Evolutionary conservation across 192 early-diverging fungal species (phyloP), one percentile per base, ranked within the genome.

Genomic region (Entomortierella lignicola): DNA sequence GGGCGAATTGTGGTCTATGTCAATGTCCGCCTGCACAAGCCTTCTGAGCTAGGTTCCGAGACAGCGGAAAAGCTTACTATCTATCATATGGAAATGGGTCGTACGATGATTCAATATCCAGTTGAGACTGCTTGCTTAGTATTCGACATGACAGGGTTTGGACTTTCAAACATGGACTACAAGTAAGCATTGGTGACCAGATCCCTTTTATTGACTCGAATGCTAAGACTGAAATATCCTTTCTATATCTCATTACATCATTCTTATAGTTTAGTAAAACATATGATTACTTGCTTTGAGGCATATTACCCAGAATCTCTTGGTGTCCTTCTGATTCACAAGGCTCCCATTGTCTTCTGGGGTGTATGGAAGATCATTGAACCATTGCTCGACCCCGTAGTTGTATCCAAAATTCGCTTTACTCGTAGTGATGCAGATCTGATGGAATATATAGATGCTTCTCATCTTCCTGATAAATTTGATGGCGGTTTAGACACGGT

Each of bases 261-360:
- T 21, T 17, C 57, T 23, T 55, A 59, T 27, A 75, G 69, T 44
- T 77, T 73, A 51, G 85, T 95, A 64, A 91, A 92, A 80, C 93
- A 95, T 63, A 85, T 96, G 29, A 69, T 95, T 44, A 81, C 83
- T 57, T 91, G 89, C 80, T 89, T 97, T 66, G 92, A 97, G 82
- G 90, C 92, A 56, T 96, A 95, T 81, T 98, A 97, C 72, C 96
- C 96, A 15, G 96, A 98, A 71, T 91, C 88, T 21, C 85, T 98
- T 7, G 96, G 96, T 37, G 68, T 86, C 13, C 85, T 90, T 25
- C 71, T 96, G 6, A 90, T 98, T 29, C 93, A 97, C 83, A 92
- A 93, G 73, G 94, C 95, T 0, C 94, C 95, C 31, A 94, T 95
- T 89, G 85, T 97, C 42, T 97, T 97, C 81, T 85, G 89, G 63